A percentile compares a stretch with the other conserved stretches of the same genome.
Conservation (phyloP, 2,329 filamentous ascomycete species). For the Nigrospora oryzae region DNA sequence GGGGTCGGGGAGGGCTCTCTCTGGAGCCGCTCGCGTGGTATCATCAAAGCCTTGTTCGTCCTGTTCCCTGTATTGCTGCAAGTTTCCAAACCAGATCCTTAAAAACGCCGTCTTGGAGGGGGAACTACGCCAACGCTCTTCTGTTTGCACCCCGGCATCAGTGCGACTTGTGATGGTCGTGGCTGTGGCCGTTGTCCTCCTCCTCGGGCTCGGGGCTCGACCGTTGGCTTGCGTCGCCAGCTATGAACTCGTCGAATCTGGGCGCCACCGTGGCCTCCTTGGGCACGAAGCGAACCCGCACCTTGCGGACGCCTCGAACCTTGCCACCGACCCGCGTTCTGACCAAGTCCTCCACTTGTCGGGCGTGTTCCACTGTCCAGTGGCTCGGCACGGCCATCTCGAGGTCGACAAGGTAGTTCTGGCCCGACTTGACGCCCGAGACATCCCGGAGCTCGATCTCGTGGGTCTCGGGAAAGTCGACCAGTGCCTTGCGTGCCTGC, state of each 20-base stretch:
- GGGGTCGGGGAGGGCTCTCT: no score
- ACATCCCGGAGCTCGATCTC: constrained; percentile 67
- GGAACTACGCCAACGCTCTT: background rate
- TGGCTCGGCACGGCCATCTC: constrained; percentile 71
- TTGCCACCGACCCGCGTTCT: constrained; percentile 65
- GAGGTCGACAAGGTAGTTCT: constrained; percentile 90
- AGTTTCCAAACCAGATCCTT: background rate
- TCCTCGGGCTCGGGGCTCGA: constrained; percentile 54
- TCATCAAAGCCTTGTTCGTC: background rate
- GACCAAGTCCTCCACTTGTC: constrained; percentile 64
- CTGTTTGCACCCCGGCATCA: background rate
- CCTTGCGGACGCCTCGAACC: constrained; percentile 74
- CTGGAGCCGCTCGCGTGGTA: background rate
- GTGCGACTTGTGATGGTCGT: constrained; percentile 18
- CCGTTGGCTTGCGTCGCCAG: constrained; percentile 49
- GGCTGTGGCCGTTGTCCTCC: constrained; percentile 30
- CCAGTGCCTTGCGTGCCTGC: constrained; percentile 53
- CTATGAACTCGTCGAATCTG: constrained; percentile 71
- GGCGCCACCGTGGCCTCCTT: constrained; percentile 50
- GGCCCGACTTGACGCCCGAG: constrained; percentile 87
- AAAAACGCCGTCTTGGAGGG: background rate
- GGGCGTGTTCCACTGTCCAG: constrained; percentile 67
- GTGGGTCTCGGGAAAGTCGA: constrained; percentile 40
- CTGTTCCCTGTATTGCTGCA: background rate
- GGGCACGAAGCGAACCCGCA: constrained; percentile 77